phyloP scores from a whole-genome alignment of 1,139 yeast species.

The Chernovozyma aurita region DNA sequence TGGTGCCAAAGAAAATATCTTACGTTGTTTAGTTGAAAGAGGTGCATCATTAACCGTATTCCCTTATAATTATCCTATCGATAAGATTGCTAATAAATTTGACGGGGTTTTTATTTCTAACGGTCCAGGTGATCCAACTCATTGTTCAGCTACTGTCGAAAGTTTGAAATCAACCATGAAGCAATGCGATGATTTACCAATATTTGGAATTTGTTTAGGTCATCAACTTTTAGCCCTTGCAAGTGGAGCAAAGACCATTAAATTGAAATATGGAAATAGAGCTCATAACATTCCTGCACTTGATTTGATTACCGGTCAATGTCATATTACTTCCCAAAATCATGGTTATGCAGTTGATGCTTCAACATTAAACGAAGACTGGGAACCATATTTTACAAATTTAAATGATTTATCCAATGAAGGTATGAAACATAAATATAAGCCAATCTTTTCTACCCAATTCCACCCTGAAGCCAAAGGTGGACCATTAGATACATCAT shows the following conservation, averaged over 20 bases:
- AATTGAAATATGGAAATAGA: slow-evolving; percentile 95
- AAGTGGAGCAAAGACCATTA: slow-evolving; percentile 86
- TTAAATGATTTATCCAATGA: slow-evolving; percentile 94
- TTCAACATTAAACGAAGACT: slow-evolving; percentile 66
- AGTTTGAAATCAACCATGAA: slow-evolving; percentile 73
- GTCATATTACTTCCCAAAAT: slow-evolving; percentile 97
- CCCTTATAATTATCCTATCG: slow-evolving; percentile 92
- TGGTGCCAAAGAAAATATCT: slow-evolving; percentile 95
- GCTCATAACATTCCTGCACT: slow-evolving; percentile 97
- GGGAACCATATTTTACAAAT: slow-evolving; percentile 84
- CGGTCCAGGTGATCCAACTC: slow-evolving; percentile 99
- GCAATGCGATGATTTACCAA: slow-evolving; percentile 63
- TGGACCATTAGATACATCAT: slow-evolving; percentile 91
- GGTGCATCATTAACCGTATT: slow-evolving; percentile 95
- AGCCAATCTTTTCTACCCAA: slow-evolving; percentile 93
- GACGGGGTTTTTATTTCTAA: slow-evolving; percentile 94
- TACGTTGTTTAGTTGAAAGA: slow-evolving; percentile 87
- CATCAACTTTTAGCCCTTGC: slow-evolving; percentile 95
- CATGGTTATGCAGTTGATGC: slow-evolving; percentile 98
- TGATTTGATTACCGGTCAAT: slow-evolving; percentile 82
- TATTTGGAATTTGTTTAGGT: slow-evolving; percentile 95
- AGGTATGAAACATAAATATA: slow-evolving; percentile 85
- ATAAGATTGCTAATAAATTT: slow-evolving; percentile 84
- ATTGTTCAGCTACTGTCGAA: slow-evolving; percentile 76
- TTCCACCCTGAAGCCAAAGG: slow-evolving; percentile 99